phyloP scores from a whole-genome alignment of 176 grass and related monocot genomes.

The Aegilops longissima region DNA sequence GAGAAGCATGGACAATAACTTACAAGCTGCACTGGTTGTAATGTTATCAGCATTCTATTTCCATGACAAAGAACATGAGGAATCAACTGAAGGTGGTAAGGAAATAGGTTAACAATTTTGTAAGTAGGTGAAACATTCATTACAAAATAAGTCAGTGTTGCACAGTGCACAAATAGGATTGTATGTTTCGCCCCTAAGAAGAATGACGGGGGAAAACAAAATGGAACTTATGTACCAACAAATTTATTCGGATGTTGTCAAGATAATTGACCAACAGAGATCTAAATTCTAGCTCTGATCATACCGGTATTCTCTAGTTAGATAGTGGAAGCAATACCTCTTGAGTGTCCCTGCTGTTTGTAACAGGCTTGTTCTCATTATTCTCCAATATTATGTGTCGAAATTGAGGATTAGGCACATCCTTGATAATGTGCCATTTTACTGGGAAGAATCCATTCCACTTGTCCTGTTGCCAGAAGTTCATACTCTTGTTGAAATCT shows the following conservation, averaged over 20 bases:
- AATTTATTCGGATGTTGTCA: slow-evolving; percentile 22
- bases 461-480: slow-evolving; percentile 98
- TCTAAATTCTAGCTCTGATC: background rate
- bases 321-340: slow-evolving; percentile 57
- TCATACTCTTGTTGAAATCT: slow-evolving; percentile 87
- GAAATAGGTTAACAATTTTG: background rate
- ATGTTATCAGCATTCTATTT: slow-evolving; percentile 14
- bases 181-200: background rate
- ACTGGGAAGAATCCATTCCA: slow-evolving; percentile 92
- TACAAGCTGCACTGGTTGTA: background rate
- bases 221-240: slow-evolving; percentile 4
- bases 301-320: slow-evolving; percentile 12
- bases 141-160: slow-evolving; percentile 13
- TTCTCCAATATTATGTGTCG: slow-evolving; percentile 97
- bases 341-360: slow-evolving; percentile 93
- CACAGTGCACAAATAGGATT: background rate
- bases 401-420: slow-evolving; percentile 91
- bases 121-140: background rate
- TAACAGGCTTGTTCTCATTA: slow-evolving; percentile 92
- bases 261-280: background rate
- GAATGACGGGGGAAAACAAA: background rate
- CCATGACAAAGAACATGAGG: slow-evolving; percentile 8
- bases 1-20: slow-evolving; percentile 3
- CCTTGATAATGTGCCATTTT: slow-evolving; percentile 97
- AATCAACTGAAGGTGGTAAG: slow-evolving; percentile 6